These are phyloP conservation scores for Parsonsia alboflavescens DNA, from an alignment of 257 asterid species.

Conservation along the genomic window DNA sequence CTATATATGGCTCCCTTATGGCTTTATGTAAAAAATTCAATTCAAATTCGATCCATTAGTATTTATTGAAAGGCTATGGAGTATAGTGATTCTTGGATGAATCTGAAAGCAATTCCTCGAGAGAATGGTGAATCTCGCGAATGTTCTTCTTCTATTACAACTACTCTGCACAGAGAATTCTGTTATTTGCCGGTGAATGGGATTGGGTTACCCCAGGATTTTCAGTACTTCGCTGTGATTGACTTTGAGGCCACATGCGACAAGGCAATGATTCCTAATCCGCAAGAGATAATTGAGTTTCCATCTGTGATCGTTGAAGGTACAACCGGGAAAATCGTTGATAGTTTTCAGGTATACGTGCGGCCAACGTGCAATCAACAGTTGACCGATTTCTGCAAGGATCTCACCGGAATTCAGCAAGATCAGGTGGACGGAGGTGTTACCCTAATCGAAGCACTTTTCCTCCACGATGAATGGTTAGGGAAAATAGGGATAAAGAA, in stretches of 20 bases:
- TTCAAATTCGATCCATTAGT: too few species aligned
- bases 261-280: constrained; percentile 62
- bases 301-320: constrained; percentile 85
- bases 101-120: too few species aligned
- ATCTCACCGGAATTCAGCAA: constrained; percentile 93
- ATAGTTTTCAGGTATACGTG: constrained; percentile 79
- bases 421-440: constrained; percentile 87
- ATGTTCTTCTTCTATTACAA: too few species aligned
- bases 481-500: constrained; percentile 72
- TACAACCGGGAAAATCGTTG: constrained; percentile 66
- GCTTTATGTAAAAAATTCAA: too few species aligned
- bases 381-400: constrained; percentile 86
- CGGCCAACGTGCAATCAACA: constrained; percentile 71
- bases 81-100: too few species aligned
- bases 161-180: too few species aligned
- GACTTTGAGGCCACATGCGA: constrained; percentile 97
- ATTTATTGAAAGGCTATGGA: too few species aligned
- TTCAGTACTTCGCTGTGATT: constrained; percentile 74
- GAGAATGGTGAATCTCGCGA: too few species aligned
- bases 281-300: constrained; percentile 95
- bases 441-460: constrained; percentile 75
- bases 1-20: too few species aligned
- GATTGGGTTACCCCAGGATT: constrained; percentile 83
- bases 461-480: constrained; percentile 85
- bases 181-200: too few species aligned